phyloP scores from a whole-genome alignment of 164 flowering plant genomes.

The Saururus chinensis region DNA sequence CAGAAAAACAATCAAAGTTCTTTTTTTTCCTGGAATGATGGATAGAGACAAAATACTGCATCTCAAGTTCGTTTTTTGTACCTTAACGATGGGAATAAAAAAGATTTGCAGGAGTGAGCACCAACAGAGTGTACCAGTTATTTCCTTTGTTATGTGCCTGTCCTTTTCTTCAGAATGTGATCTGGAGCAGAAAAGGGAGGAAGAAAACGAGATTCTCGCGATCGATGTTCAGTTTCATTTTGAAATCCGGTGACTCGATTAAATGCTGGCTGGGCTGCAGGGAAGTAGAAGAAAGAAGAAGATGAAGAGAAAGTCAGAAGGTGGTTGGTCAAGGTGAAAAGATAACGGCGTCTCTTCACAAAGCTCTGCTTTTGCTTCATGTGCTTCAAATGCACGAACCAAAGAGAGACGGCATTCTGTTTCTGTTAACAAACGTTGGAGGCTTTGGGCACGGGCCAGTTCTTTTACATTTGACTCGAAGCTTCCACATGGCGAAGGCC shows the following conservation, averaged over 20 bases:
- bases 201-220: neutral
- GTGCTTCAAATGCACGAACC: neutral
- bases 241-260: neutral
- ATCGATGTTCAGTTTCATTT: neutral
- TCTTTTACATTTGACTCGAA: neutral
- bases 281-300: neutral
- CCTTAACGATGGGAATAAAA: too few relatives aligned
- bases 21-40: too few relatives aligned
- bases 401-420: neutral
- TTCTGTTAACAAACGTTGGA: neutral
- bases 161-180: neutral
- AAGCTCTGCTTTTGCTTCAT: neutral
- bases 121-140: neutral
- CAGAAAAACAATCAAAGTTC: too few relatives aligned
- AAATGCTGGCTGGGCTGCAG: neutral
- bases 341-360: neutral
- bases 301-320: neutral
- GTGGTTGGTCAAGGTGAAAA: neutral
- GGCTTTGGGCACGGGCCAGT: neutral
- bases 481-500: neutral
- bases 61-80: too few relatives aligned
- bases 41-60: too few relatives aligned
- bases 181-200: neutral
- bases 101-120: neutral
- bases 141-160: too few relatives aligned